phyloP scores from a whole-genome alignment of 1,284 basidiomycete genomes.

The Marasmius fiardii region DNA sequence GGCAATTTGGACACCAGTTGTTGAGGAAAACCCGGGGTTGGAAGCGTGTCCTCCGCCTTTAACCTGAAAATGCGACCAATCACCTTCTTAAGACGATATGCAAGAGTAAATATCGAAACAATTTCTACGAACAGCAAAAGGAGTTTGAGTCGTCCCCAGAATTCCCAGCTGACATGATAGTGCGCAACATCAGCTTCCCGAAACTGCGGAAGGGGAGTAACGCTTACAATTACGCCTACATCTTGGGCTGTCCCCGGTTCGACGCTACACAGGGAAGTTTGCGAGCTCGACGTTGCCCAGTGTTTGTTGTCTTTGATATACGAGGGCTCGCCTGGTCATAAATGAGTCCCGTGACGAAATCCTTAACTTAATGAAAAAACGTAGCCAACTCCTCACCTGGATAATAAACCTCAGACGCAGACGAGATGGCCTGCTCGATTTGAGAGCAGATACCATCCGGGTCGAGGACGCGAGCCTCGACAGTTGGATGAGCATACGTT shows the following conservation, averaged over 20 bases:
- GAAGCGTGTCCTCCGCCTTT: constrained; percentile 51
- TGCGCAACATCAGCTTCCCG: neutral
- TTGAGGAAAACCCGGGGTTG: constrained; percentile 52
- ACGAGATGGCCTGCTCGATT: constrained; percentile 26
- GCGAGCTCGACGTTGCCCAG: constrained; percentile 42
- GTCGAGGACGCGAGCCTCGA: neutral
- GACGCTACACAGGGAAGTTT: constrained; percentile 43
- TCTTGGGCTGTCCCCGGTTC: constrained; percentile 48
- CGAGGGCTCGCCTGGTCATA: constrained; percentile 14
- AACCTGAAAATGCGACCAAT: constrained; percentile 30
- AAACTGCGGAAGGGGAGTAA: neutral
- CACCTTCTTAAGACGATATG: neutral
- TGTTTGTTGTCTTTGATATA: constrained; percentile 41
- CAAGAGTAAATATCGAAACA: neutral
- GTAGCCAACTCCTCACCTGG: constrained; percentile 18
- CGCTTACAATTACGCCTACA: constrained; percentile 40
- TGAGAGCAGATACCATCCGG: constrained; percentile 21
- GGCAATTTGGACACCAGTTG: constrained; percentile 51
- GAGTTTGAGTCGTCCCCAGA: constrained; percentile 34
- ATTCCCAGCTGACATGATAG: constrained; percentile 36
- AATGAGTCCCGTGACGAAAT: too few species aligned
- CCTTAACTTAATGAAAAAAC: too few species aligned
- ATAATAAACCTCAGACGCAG: constrained; percentile 31
- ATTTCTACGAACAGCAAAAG: constrained; percentile 37
- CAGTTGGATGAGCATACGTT: neutral